Conservation (phyloP, 441 rosid genomes). For the Euphorbia celastroides region DNA sequence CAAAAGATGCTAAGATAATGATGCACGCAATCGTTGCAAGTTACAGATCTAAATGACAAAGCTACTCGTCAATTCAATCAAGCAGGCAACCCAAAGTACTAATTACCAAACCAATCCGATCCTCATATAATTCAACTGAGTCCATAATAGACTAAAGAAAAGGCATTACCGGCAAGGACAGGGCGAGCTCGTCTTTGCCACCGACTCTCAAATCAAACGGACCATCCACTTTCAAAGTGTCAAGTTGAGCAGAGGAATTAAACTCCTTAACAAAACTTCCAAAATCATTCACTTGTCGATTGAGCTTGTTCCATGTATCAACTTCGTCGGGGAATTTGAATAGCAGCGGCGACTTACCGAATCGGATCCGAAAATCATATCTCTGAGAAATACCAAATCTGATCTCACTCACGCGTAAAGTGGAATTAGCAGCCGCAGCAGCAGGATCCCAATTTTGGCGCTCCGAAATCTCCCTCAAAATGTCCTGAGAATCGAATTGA, state of each 20-base stretch:
- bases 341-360: constrained; percentile 40
- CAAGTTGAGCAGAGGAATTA: constrained; percentile 35
- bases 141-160: neutral
- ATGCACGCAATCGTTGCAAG: neutral
- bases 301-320: constrained; percentile 35
- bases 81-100: neutral
- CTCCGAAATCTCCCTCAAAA: constrained; percentile 46
- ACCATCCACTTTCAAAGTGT: constrained; percentile 46
- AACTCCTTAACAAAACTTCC: constrained; percentile 28
- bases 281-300: constrained; percentile 30
- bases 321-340: constrained; percentile 51
- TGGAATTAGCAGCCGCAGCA: constrained; percentile 29
- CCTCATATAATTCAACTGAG: neutral
- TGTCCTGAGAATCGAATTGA: constrained; percentile 28
- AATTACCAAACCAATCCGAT: neutral
- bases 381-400: constrained; percentile 44
- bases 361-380: constrained; percentile 59
- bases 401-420: constrained; percentile 36
- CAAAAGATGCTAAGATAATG: neutral
- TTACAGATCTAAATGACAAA: neutral
- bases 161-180: constrained; percentile 52
- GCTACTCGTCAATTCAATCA: neutral
- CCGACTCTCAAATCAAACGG: constrained; percentile 57
- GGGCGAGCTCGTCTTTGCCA: constrained; percentile 35
- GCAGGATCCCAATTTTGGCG: constrained; percentile 52